Evolutionary conservation across 208 protist genomes (phyloP).

Genomic region (Crithidia expoeki): DNA sequence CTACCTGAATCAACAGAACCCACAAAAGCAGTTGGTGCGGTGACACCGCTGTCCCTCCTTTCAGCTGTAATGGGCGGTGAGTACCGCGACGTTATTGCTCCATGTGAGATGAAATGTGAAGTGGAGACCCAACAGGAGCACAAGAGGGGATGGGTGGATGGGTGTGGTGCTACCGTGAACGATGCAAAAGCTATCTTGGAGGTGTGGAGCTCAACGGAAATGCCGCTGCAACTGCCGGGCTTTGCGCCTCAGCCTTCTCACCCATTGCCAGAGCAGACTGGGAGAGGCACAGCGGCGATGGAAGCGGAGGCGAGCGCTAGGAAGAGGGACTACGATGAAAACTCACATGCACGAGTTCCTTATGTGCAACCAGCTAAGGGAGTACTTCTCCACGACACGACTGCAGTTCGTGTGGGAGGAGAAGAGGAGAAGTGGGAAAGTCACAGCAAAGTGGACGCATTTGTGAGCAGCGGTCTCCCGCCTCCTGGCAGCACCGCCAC

Average conservation of each 20-base stretch:
- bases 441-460: neutral
- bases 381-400: no score
- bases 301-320: no score
- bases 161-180: neutral
- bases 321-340: no score
- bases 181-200: conserved; percentile 30
- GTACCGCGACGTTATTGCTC: neutral
- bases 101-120: no score
- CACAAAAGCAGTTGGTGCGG: neutral
- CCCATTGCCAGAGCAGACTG: neutral
- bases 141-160: neutral
- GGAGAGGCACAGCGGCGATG: neutral
- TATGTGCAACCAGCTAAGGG: no score
- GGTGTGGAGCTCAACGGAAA: conserved; percentile 50
- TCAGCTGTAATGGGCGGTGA: neutral
- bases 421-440: neutral
- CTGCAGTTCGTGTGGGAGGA: no score
- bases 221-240: conserved; percentile 32
- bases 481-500: conserved; percentile 27
- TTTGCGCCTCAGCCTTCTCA: neutral
- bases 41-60: conserved; percentile 14
- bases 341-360: no score
- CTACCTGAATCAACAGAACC: neutral
- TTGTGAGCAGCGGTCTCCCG: neutral
- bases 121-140: no score